Percentiles rank a stretch among this genome's conserved stretches.
phyloP scores from a whole-genome alignment of 352 stramenopile species.

The Blastocystis sp. region DNA sequence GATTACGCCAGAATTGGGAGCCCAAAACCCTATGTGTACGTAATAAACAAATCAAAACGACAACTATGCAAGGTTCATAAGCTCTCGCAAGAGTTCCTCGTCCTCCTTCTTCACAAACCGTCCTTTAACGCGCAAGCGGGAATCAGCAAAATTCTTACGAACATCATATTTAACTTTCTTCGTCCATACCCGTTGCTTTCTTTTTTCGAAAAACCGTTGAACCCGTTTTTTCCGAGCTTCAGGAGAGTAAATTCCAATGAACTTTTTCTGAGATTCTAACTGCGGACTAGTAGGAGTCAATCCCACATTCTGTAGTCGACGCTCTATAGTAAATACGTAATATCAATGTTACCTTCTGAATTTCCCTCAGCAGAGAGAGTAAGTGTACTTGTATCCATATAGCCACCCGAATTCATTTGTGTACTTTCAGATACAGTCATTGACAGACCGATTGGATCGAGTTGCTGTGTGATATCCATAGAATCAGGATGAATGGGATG shows the following conservation, averaged over 20 bases:
- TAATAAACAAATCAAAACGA: constrained; percentile 8
- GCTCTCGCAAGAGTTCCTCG: constrained; percentile 80
- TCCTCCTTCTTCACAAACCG: constrained; percentile 98
- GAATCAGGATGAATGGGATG: not conserved
- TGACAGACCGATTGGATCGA: not conserved
- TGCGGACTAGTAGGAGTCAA: constrained; percentile 39
- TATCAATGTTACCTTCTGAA: not conserved
- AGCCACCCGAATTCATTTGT: not conserved
- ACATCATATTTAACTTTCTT: constrained; percentile 98
- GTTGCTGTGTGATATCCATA: not conserved
- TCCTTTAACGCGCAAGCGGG: constrained; percentile 90
- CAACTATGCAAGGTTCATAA: constrained; percentile 68
- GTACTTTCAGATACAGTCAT: not conserved
- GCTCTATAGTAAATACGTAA: not conserved
- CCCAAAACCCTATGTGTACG: not conserved
- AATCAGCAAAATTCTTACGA: constrained; percentile 97
- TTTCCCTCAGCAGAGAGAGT: constrained; percentile 9
- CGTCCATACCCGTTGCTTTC: constrained; percentile 86
- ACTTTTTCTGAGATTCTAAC: constrained; percentile 70
- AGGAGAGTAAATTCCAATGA: constrained; percentile 83
- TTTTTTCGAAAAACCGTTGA: constrained; percentile 85
- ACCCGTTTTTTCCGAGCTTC: constrained; percentile 81
- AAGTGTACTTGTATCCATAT: constrained; percentile 54
- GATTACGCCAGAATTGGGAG: too few species aligned
- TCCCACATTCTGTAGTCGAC: not conserved